A percentile compares a stretch with the other conserved stretches of the same genome.
These are phyloP conservation scores for Tephrocybe sp. DNA, from an alignment of 768 basidiomycete genomes.

Conservation along the genomic window DNA sequence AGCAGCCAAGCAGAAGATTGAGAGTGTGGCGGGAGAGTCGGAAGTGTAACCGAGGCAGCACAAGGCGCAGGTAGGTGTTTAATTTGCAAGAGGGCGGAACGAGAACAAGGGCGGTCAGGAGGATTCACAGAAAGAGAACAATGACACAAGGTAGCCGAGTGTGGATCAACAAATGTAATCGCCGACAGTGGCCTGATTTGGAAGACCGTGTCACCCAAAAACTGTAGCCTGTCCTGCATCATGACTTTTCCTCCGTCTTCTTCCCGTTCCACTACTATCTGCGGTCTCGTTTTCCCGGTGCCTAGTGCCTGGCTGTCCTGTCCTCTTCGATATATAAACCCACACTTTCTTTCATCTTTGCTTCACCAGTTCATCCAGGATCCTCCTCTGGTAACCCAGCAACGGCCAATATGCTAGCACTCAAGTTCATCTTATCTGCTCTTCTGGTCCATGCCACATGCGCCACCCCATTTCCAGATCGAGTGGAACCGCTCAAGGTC, in stretches of 20 bases:
- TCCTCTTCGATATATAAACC: conserved; percentile 14
- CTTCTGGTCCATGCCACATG: conserved; percentile 26
- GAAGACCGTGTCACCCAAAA: conserved; percentile 17
- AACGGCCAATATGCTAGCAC: conserved; percentile 28
- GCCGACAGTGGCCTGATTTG: conserved; percentile 16
- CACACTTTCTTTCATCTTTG: conserved; percentile 9
- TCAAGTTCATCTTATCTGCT: conserved; percentile 29
- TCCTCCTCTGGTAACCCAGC: conserved; percentile 10
- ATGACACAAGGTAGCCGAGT: conserved; percentile 5
- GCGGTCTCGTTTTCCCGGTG: conserved; percentile 14
- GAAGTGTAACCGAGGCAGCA: neutral
- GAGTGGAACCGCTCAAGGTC: conserved; percentile 23
- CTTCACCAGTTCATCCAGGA: conserved; percentile 15
- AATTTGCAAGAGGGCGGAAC: neutral
- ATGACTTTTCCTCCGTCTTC: conserved; percentile 6
- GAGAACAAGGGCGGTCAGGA: conserved; percentile 15
- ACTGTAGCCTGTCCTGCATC: conserved; percentile 8
- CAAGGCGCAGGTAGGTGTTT: neutral
- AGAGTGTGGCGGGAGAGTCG: neutral
- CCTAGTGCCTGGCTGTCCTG: conserved; percentile 18
- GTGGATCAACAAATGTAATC: conserved; percentile 8
- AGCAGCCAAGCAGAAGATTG: neutral
- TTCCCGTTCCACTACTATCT: conserved; percentile 2
- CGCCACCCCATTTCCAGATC: conserved; percentile 27
- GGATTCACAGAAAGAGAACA: conserved; percentile 13